Base-by-base conservation (phyloP, 495 filamentous ascomycete species). In the Podospora didyma region DNA sequence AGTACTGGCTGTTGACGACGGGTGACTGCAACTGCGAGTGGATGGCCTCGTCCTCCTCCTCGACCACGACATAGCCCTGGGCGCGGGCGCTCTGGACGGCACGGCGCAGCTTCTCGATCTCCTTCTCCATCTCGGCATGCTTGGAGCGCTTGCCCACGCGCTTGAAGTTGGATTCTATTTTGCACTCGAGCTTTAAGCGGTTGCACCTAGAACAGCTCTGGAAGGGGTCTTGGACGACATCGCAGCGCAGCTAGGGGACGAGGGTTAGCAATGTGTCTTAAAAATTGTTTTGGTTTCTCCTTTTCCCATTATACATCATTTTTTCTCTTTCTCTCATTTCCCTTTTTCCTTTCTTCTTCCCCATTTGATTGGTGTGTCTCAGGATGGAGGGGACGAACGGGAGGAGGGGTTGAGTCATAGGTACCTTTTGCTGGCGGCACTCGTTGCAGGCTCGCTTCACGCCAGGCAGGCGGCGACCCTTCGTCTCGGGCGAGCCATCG, bases 151-250 rank as follows among this genome's bases (percentile, higher is more conserved):
- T 97, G 51, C 90, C 92, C 34, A 96, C 79, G 49, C 92, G 88
- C 74, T 94, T 95, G 75, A 97, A 97, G 66, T 92, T 92, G 58
- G 88, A 89, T 69, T 96, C 90, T 68, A 97, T 96, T 64, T 90
- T 90, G 79, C 92, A 97, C 22, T 86, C 82, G 56, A 96, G 88
- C 64, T 86, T 88, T 56, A 95, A 80, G 62, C 90, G 90, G 66
- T 82, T 86, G 75, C 92, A 97, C 60, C 92, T 80, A 26, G 85
- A 86, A 72, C 92, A 97, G 59, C 84, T 79, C 48, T 81, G 78
- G 72, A 90, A 96, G 5, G 89, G 89, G 52, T 91, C 89, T 75
- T 93, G 89, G 46, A 89, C 75, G 54, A 96, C 92, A 80, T 96
- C 88, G 80, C 92, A 97, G 62, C 89, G 87, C 54, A 95, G 79